Evolutionary conservation across 495 filamentous ascomycete genomes (phyloP), one percentile per base, ranked within the genome.

Genomic region (Penicillium maclennaniae): DNA sequence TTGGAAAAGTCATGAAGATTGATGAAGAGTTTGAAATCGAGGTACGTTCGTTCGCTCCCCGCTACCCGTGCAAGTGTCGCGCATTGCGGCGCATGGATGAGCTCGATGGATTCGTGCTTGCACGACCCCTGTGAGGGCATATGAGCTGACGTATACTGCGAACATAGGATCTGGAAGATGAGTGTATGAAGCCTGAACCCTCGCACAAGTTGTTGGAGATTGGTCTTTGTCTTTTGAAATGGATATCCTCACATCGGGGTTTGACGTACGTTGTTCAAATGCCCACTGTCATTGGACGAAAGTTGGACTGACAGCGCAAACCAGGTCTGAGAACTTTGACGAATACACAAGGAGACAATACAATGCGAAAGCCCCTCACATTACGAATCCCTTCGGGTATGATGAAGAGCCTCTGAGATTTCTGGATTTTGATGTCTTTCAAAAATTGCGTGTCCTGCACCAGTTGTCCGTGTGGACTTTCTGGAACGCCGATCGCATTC

Each of bases 311-410:
- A 58, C 47, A 17, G 25, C 45, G 4, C 27, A 49, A 34, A 56
- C 36, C 48, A 97, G 92, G 3, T 84, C 78, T 21, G 92, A 92
- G 7, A 83, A 92, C 43, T 97, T 97, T 58, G 91, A 97, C 66
- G 91, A 97, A 65, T 95, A 97, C 55, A 89, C 92, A 43, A 84
- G 90, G 56, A 84, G 90, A 47, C 92, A 97, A 70, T 98, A 90
- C 70, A 72, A 88, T 58, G 84, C 84, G 25, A 95, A 91, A 73
- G 87, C 89, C 4, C 86, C 90, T 25, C 62, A 76, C 34, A 57
- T 81, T 12, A 77, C 82, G 23, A 97, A 97, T 60, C 92, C 92
- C 2, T 97, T 96, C 61, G 92, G 92, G 9, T 77, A 81, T 17
- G 88, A 86, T 5, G 90, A 95, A 62, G 68, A 71, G 8, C 84